These are phyloP conservation scores for Hemisphaericaspora subhashii DNA, from an alignment of 1,139 yeast genomes.

Conservation along the genomic window DNA sequence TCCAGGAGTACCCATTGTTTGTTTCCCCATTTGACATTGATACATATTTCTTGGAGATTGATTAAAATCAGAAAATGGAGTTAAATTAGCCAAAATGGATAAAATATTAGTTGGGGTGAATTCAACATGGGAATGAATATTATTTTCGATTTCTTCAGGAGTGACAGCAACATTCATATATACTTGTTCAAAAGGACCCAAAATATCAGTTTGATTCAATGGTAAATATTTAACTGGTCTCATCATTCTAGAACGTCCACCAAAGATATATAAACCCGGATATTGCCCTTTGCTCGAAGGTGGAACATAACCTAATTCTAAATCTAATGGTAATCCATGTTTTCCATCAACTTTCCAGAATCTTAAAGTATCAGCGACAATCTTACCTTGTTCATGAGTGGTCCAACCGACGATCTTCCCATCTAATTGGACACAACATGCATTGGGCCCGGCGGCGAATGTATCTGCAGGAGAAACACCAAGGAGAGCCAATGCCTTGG, in stretches of 20 bases:
- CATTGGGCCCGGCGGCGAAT: slow-evolving; percentile 82
- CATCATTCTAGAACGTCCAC: slow-evolving; percentile 92
- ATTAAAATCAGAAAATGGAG: slow-evolving; percentile 97
- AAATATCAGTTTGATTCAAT: slow-evolving; percentile 74
- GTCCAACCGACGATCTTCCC: slow-evolving; percentile 96
- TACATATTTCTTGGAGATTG: slow-evolving; percentile 99
- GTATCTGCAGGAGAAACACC: slow-evolving; percentile 83
- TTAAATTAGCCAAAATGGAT: slow-evolving; percentile 91
- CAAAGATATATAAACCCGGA: slow-evolving; percentile 90
- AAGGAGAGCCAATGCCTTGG: slow-evolving; percentile 62
- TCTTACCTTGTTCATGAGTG: slow-evolving; percentile 80
- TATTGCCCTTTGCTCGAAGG: slow-evolving; percentile 94
- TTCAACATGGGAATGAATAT: slow-evolving; percentile 90
- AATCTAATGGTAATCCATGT: slow-evolving; percentile 74
- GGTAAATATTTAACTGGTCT: slow-evolving; percentile 94
- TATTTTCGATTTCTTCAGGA: slow-evolving; percentile 82
- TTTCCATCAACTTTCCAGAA: slow-evolving; percentile 88
- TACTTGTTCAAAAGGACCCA: slow-evolving; percentile 98
- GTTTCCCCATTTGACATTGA: slow-evolving; percentile 99
- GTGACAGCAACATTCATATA: slow-evolving; percentile 96
- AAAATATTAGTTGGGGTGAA: slow-evolving; percentile 91
- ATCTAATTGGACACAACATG: slow-evolving; percentile 89
- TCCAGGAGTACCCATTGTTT: slow-evolving; percentile 99
- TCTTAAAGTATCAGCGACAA: slow-evolving; percentile 87
- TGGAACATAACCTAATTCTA: slow-evolving; percentile 95